Base-by-base conservation (phyloP, 768 basidiomycete species). In the Lactifluus pinguis region DNA sequence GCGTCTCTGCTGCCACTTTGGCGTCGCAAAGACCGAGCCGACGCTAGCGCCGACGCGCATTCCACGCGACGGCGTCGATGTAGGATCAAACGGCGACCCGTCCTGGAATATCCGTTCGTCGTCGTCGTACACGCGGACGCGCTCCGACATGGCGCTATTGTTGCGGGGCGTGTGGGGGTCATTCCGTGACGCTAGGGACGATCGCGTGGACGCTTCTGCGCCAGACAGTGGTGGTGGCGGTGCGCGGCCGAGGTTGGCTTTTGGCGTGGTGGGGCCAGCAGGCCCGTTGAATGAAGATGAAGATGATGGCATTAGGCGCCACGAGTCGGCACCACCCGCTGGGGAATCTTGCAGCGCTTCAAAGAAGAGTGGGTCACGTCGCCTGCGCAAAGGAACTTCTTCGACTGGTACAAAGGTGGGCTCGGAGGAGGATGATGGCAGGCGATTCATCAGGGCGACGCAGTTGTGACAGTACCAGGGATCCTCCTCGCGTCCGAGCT, bases 31-130 rank as follows among this genome's bases (percentile, higher is more conserved):
- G 9, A 56, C 62, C 4, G 61, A 58, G 14, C 52, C 21, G 21
- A 54, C 21, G 47, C 56, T 58, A 8, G 57, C 62, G 3, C 64
- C 62, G 13, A 65, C 55, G 53, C 19, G 82, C 66, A 89, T 83
- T 4, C 88, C 87, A 48, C 89, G 76, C n/a, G 89, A 90, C 4
- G 89, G 89, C 9, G 89, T 90, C 19, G 87, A 86, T 29, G 84
- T 83, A 6, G 88, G 87, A 70, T 92, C 88, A 67, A 89, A 92
- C 1, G 83, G 80, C 6, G 77, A 74, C 45, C 83, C 83, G 21
- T 72, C 71, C 50, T 66, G 68, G 64, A 67, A 69, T 56, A 57
- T 70, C 41, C 55, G 58, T 34, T 63, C 62, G 17, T 53, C 65
- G 29, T 65, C 55, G 45, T 49, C 65, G 62, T 70, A 71, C 41